Base-by-base conservation (phyloP, 2,329 filamentous ascomycete species). In the Fusarium verrucosum region DNA sequence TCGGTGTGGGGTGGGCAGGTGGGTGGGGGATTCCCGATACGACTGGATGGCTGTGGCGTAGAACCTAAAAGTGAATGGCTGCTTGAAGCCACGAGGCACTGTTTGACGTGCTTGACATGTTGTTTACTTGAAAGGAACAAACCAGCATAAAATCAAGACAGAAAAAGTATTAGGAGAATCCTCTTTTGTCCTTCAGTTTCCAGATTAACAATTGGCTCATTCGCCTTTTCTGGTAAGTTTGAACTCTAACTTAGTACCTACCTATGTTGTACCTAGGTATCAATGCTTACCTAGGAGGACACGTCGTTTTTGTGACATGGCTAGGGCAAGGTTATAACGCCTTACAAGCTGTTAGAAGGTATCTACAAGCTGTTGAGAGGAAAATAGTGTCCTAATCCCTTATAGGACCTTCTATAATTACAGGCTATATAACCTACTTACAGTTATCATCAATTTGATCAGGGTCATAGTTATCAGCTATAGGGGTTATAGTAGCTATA, bases 1-100 rank as follows among this genome's bases (percentile, higher is more conserved):
- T 66, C 51, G 42, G 43, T 45, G 56, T 35, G 54, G 58, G 41
- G 58, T 16, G 59, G 45, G 33, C 47, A 36, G 45, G 50, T 33
- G 45, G 40, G 28, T 30, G 26, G 50, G 33, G 16, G 3, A 13
- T 6, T 20, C 58, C 50, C 44, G 58, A 55, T 64, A 60, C 45
- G 59, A 42, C 26, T 61, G 35, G 38, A 42, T 50, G 41, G 25
- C 36, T 42, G 55, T 67, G 58, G 53, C 54, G 53, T 32, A 25
- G 10, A 46, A n/a, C n/a, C n/a, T 37, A 51, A 17, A 26, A 25
- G 20, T 25, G 22, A 44, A 33, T 60, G 47, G 47, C 16, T 44
- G 32, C 17, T 50, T 28, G 20, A 38, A 7, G 10, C 30, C 33
- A 22, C 35, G 42, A 42, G 50, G 50, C 47, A 38, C 46, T 25